Evolutionary conservation across 371 early-diverging fungal species (phyloP), one percentile per base, ranked within the genome.

Genomic region (Rhizopus stolonifer): DNA sequence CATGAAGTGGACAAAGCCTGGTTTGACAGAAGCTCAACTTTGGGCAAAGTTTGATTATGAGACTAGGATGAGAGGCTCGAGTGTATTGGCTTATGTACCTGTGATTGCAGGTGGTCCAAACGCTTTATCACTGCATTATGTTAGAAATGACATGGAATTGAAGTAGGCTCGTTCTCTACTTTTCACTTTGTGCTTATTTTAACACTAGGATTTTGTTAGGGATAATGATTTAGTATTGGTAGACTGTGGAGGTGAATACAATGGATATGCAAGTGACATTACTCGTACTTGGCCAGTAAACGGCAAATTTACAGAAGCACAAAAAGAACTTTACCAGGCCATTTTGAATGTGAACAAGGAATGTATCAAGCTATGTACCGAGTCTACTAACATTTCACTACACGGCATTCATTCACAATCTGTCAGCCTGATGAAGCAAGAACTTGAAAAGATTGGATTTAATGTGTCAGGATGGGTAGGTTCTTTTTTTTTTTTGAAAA

Each of bases 211-310:
- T 3, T 6, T 15, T 13, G 36, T 8, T 36, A 86, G 88, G n/a
- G 82, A 90, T 60, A 92, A 91, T 7, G 90, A 93, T 34, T 65
- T 96, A 39, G 75, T 98, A 0, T 69, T 98, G 44, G 85, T 94
- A 34, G 99, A 98, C 69, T 94, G 93, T 44, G 99, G 99, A 38
- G 89, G 89, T 21, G 91, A 94, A 69, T 91, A 89, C 55, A 85
- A 86, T 46, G 83, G 85, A 7, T 98, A 98, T 69, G 93, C 89
- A 9, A 83, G 88, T 48, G 98, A 98, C 62, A 86, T 96, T 36
- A 95, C 95, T 0, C 86, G 99, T 34, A 94, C 96, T 1, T 95
- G 92, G 89, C 99, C 99, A 0, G 86, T 94, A 24, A 86, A 81
- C 53, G 95, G 96, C 23, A 92, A 80, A 47, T 98, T 93, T 58